Evolutionary conservation across 805 yeast species (phyloP).

Genomic region (Ogataea siamensis): DNA sequence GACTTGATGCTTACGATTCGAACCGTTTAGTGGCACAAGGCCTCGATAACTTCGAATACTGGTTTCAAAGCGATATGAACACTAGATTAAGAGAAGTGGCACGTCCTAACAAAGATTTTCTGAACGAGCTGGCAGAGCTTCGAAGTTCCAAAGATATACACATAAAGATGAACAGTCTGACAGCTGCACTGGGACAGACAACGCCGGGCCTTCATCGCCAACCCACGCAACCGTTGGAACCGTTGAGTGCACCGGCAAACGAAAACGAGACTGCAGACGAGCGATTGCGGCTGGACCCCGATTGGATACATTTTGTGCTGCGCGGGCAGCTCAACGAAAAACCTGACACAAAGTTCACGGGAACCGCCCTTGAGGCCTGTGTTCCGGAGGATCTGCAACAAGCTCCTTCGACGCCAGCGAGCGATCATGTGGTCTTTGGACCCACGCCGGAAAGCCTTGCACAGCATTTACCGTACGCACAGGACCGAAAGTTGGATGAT

Average conservation of each 20-base stretch:
- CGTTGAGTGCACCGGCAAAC: slow-evolving; percentile 1
- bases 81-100: slow-evolving; percentile 41
- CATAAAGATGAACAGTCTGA: slow-evolving; percentile 32
- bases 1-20: slow-evolving; percentile 54
- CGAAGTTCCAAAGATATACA: slow-evolving; percentile 26
- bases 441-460: slow-evolving; percentile 35
- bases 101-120: slow-evolving; percentile 31
- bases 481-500: slow-evolving; percentile 14
- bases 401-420: slow-evolving; percentile 21
- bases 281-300: slow-evolving; percentile 28
- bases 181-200: slow-evolving; percentile 34
- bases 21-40: slow-evolving; percentile 46
- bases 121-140: slow-evolving; percentile 24
- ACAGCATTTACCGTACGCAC: slow-evolving; percentile 33
- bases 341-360: slow-evolving; percentile 28
- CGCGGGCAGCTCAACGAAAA: slow-evolving; percentile 29
- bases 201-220: slow-evolving; percentile 19
- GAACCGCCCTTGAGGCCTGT: slow-evolving; percentile 27
- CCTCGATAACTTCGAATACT: slow-evolving; percentile 49
- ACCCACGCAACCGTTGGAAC: slow-evolving; percentile 4
- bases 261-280: not conserved
- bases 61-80: slow-evolving; percentile 51
- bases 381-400: slow-evolving; percentile 29
- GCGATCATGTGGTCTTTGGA: slow-evolving; percentile 34
- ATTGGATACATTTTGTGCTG: slow-evolving; percentile 34